Conservation (phyloP, 257 asterid species). For the Salvia rosmarinus region DNA sequence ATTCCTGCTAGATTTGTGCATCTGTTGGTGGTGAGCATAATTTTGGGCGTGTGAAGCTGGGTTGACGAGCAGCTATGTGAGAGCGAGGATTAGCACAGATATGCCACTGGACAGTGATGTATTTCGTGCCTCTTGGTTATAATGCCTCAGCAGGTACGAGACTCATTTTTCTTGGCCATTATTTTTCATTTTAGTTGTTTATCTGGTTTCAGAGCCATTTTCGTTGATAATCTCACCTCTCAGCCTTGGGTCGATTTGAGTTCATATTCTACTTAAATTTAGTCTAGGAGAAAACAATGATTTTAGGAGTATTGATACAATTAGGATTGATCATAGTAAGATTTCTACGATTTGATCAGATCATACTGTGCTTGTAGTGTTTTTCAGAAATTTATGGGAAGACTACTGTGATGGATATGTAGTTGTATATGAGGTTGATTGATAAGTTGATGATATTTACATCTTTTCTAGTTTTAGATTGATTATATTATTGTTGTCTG, state of each 20-base stretch:
- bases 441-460: too few species aligned
- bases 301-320: not conserved
- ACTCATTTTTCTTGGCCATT: not conserved
- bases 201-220: not conserved
- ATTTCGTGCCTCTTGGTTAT: conserved; percentile 79
- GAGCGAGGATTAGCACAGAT: conserved; percentile 56
- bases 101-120: conserved; percentile 88
- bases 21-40: not conserved
- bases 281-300: not conserved
- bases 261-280: not conserved
- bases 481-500: not conserved
- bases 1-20: not conserved
- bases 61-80: conserved; percentile 63
- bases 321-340: not conserved
- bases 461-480: not conserved
- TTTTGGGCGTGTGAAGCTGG: conserved; percentile 35
- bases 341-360: not conserved
- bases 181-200: not conserved
- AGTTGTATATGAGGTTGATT: not conserved
- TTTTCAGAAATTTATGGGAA: not conserved
- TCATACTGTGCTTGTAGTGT: not conserved
- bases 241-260: not conserved
- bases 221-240: not conserved
- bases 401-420: not conserved
- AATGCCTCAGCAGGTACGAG: conserved; percentile 88